Percentiles rank a stretch among this genome's conserved stretches.
Evolutionary conservation across 805 yeast genomes (phyloP).

Genomic region (Pichia kluyveri): DNA sequence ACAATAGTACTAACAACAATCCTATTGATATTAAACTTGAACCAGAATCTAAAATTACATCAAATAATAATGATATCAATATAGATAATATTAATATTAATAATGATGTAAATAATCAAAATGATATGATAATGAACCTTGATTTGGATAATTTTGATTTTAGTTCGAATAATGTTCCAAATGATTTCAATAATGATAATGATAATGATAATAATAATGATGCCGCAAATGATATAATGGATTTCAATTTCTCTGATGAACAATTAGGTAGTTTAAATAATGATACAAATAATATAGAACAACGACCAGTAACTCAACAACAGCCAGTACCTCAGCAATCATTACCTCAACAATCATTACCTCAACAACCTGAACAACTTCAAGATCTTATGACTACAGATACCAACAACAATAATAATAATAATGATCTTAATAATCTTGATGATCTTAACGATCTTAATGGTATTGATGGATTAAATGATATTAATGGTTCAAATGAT

Average conservation of each 20-base stretch:
- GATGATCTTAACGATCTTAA: too few relatives aligned
- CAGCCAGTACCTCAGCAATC: background rate
- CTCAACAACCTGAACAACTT: background rate
- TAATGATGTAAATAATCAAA: background rate
- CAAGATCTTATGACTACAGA: background rate
- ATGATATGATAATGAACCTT: conserved; percentile 21
- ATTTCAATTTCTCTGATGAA: background rate
- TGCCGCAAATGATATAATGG: conserved; percentile 1
- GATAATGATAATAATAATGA: conserved; percentile 8
- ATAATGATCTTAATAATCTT: too few relatives aligned
- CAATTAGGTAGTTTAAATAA: background rate
- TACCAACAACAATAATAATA: background rate
- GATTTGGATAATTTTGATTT: conserved; percentile 22
- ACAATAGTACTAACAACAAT: too few relatives aligned
- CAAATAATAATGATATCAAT: too few relatives aligned
- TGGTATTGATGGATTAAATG: too few relatives aligned
- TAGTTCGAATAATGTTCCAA: conserved; percentile 3
- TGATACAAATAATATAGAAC: too few relatives aligned
- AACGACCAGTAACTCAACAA: background rate
- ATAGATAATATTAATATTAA: too few relatives aligned
- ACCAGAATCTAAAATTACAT: too few relatives aligned
- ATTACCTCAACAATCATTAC: background rate
- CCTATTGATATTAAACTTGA: too few relatives aligned
- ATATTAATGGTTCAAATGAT: too few relatives aligned
- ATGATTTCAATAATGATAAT: background rate